Conservation (phyloP, 345 rosid species). For the Mercurialis annua region DNA sequence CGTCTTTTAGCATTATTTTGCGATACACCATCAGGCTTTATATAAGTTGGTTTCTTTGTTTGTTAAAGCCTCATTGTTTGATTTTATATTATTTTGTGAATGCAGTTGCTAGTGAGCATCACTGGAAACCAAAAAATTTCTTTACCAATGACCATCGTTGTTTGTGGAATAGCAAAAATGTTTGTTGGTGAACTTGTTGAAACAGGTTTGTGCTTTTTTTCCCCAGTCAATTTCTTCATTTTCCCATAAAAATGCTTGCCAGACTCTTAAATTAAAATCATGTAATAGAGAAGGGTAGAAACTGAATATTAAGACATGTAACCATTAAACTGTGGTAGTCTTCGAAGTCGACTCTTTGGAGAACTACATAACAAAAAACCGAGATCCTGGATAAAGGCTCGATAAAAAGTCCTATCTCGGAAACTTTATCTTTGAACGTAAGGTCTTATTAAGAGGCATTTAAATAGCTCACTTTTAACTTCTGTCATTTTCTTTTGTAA, state of each 20-base stretch:
- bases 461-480: background rate
- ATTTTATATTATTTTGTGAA: constrained; percentile 13
- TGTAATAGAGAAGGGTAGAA: background rate
- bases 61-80: too few species aligned
- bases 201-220: constrained; percentile 49
- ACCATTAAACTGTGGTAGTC: background rate
- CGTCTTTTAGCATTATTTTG: background rate
- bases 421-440: too few species aligned
- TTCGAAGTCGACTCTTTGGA: background rate
- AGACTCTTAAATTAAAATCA: background rate
- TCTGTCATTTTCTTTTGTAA: background rate
- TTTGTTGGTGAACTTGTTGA: constrained; percentile 99
- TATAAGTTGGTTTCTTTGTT: constrained; percentile 1
- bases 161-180: constrained; percentile 95
- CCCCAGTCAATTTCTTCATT: background rate
- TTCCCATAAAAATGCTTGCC: background rate
- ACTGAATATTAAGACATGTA: background rate
- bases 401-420: background rate
- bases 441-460: too few species aligned
- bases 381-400: background rate
- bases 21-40: background rate
- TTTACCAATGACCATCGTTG: constrained; percentile 77
- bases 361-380: background rate
- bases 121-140: constrained; percentile 81
- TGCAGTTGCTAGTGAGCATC: constrained; percentile 71